Base-by-base conservation (phyloP, 2,329 filamentous ascomycete species). In the Cryphonectria radicalis region DNA sequence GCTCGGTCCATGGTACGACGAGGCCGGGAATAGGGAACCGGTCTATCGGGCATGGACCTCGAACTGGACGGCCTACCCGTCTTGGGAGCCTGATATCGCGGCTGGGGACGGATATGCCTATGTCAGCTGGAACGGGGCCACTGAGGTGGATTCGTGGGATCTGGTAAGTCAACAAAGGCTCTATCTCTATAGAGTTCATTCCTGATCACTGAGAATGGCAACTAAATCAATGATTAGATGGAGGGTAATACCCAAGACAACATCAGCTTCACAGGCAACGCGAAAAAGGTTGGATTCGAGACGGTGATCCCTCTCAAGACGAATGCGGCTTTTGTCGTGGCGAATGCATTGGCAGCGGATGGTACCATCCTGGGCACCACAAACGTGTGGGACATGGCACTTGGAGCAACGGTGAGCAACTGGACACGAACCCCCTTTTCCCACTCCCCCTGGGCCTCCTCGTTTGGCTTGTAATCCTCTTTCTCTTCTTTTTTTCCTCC, bases 121-220 rank as follows among this genome's bases (percentile, higher is more conserved):
- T 60, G 73, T 78, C 35, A 78, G 76, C 66, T 80, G 78, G 79
- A 80, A 80, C 65, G 78, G 79, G 35, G 78, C 78, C 14, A 80
- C 78, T 13, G 77, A 79, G 55, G 76, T 79, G 37, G 72, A 73
- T 17, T 70, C 68, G 19, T 76, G 74, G 73, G 70, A 72, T 65
- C 63, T 73, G 37, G 70, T 72, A 40, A 72, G 70, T 66, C 35
- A 14, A 32, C 4, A 17, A 25, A 11, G 22, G 7, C 65, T 32
- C 65, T n/a, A 46, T 8, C 25, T 37, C 4, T 50, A 6, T 13
- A 6, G 8, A 5, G 13, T 35, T 10, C 1, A 25, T 28, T 13
- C 13, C 10, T 11, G 10, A 55, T 10, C 13, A 55, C 55, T 62
- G n/a, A 57, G 32, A 25, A 40, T 65, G 37, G 46, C 25, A 46